Evolutionary conservation across 2,329 filamentous ascomycete species (phyloP), one percentile per base, ranked within the genome.

Genomic region (Aspergillus luchuensis): DNA sequence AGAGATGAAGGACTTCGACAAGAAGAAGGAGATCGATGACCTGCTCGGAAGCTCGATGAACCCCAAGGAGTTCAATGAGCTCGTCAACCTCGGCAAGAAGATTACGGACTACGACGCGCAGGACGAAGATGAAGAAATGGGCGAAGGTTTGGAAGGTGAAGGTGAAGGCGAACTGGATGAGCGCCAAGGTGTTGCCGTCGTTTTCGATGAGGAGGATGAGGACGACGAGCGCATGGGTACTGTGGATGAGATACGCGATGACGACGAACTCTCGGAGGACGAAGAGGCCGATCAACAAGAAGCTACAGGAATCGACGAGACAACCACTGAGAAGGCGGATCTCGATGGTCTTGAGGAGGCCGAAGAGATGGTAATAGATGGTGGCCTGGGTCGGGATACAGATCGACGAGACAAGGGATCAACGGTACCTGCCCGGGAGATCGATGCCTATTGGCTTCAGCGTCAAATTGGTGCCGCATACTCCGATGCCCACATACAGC

Each of bases 61-160:
- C 52, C 86, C 91, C 1, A 96, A 97, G 74, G 89, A 97, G 75
- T 99, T 98, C 81, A 98, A 98, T 73, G 94, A 98, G 79, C 80
- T 99, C 67, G 89, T 98, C 58, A 99, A 97, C 73, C 81, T 99
- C 47, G 92, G 93, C 66, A 99, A 99, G 82, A 99, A 99, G 80
- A 97, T 99, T 65, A 99, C 95, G 53, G 95, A 99, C 76, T 99
- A 98, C 77, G 91, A 98, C 77, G 91, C 91, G 41, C 92, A 98
- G 74, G 94, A 98, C 66, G 95, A 97, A 33, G 93, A 98, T 64
- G 94, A 97, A 66, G 89, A 92, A 60, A 91, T 92, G 82, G 89
- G 86, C 30, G 88, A 89, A 69, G 89, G 86, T 60, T 84, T 87
- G 28, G 84, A 82, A 21, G 86, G 82, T 17, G 91, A 85, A 58